Percentiles rank a stretch among this genome's conserved stretches.
Conservation (phyloP, 345 rosid species). For the Physaria fendleri region DNA sequence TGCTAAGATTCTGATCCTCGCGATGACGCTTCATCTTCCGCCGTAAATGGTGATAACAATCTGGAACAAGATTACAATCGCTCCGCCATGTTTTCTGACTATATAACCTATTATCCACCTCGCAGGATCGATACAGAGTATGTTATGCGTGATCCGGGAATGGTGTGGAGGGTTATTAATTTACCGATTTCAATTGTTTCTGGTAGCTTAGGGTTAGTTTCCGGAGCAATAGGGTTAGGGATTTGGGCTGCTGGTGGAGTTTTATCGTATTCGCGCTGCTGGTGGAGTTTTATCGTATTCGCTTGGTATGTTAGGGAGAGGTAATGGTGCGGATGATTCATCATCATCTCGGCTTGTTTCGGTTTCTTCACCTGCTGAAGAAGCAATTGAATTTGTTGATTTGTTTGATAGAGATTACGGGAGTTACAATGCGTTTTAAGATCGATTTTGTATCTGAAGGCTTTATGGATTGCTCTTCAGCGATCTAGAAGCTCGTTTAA, state of each 20-base stretch:
- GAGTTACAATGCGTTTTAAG: conserved; percentile 19
- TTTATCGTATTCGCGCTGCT: too few relatives aligned
- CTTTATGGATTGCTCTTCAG: conserved; percentile 92
- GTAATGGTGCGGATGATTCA: conserved; percentile 37
- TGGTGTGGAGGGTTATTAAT: conserved; percentile 79
- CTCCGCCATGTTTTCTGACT: conserved; percentile 14
- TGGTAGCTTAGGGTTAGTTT: conserved; percentile 73
- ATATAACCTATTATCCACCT: conserved; percentile 16
- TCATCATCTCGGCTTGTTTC: conserved; percentile 54
- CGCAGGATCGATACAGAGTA: conserved; percentile 10
- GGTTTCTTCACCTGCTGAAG: conserved; percentile 58
- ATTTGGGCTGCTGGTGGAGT: conserved; percentile 96
- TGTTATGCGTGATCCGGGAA: conserved; percentile 39
- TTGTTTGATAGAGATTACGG: conserved; percentile 83
- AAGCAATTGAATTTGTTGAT: conserved; percentile 69
- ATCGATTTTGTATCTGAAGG: conserved; percentile 80
- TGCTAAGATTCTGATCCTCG: conserved; percentile 44
- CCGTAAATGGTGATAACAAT: background rate
- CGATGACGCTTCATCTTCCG: conserved; percentile 26
- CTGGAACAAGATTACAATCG: conserved; percentile 7
- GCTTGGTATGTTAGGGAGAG: conserved; percentile 72
- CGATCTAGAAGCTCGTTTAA: conserved; percentile 68
- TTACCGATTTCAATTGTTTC: conserved; percentile 79
- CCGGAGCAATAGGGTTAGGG: conserved; percentile 90
- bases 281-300: too few relatives aligned